Conservation (phyloP, 2,329 filamentous ascomycete species). For the Aspergillus sergii region DNA sequence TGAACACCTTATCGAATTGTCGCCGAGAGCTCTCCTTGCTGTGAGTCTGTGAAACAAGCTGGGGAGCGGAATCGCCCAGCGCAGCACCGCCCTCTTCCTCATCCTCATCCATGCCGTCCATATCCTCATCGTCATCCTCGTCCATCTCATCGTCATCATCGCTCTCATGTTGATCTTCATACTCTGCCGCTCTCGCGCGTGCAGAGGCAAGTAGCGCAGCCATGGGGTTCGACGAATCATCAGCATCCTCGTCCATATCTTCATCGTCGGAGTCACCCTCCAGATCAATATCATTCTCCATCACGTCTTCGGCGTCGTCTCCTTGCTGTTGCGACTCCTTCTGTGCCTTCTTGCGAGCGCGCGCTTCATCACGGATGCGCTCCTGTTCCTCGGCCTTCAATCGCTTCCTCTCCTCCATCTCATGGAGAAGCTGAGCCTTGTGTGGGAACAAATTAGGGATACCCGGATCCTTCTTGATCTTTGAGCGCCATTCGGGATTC, state of each 20-base stretch:
- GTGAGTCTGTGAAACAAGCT: constrained; percentile 36
- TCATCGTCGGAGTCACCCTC: constrained; percentile 54
- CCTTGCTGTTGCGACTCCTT: constrained; percentile 31
- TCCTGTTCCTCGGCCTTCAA: constrained; percentile 78
- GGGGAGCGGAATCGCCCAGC: constrained; percentile 54
- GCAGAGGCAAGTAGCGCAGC: constrained; percentile 48
- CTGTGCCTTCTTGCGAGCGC: constrained; percentile 43
- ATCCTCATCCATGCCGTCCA: constrained; percentile 60
- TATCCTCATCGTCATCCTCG: constrained; percentile 56
- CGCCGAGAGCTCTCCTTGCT: constrained; percentile 70
- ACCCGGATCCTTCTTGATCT: constrained; percentile 95
- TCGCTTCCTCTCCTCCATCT: constrained; percentile 87
- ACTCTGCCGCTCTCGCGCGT: constrained; percentile 45
- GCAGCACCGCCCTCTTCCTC: constrained; percentile 56
- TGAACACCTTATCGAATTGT: constrained; percentile 95
- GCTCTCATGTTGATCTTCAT: constrained; percentile 27
- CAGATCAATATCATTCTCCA: constrained; percentile 47
- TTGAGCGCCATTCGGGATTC: constrained; percentile 95
- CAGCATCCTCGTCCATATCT: constrained; percentile 49
- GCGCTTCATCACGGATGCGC: constrained; percentile 69
- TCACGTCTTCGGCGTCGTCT: constrained; percentile 49
- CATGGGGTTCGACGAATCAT: constrained; percentile 52
- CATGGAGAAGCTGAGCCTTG: constrained; percentile 91
- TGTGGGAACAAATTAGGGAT: constrained; percentile 97
- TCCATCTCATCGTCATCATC: constrained; percentile 52